These are phyloP conservation scores for Nakazawaea laoshanensis DNA, from an alignment of 805 yeast genomes.

Conservation along the genomic window DNA sequence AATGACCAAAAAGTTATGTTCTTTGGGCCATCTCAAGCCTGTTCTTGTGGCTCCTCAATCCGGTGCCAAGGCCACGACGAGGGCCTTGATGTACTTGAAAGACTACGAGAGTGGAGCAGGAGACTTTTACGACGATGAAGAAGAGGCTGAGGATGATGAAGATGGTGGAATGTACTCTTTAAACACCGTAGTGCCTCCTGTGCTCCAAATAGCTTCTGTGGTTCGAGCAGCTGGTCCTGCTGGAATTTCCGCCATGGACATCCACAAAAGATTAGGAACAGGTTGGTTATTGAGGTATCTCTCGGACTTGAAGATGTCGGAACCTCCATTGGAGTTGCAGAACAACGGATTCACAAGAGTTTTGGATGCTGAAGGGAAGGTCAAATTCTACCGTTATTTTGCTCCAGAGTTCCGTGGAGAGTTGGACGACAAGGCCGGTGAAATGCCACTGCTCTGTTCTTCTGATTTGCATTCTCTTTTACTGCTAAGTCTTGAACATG, in stretches of 20 bases:
- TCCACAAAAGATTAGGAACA: conserved; percentile 33
- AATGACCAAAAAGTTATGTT: conserved; percentile 36
- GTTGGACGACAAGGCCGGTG: too few species aligned
- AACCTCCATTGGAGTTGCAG: conserved; percentile 12
- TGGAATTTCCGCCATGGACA: conserved; percentile 56
- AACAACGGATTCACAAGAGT: conserved; percentile 43
- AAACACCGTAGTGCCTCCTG: too few species aligned
- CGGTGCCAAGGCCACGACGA: conserved; percentile 37
- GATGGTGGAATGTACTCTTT: conserved; percentile 22
- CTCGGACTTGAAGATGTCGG: conserved; percentile 2
- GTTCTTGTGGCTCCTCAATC: conserved; percentile 33
- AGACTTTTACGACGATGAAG: conserved; percentile 17
- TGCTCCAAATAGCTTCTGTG: too few species aligned
- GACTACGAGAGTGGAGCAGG: conserved; percentile 24
- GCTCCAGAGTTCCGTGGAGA: conserved; percentile 31
- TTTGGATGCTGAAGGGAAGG: conserved; percentile 67
- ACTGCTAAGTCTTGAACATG: conserved; percentile 11
- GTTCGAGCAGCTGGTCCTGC: conserved; percentile 26
- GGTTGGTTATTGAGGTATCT: conserved; percentile 35
- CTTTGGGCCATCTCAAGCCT: conserved; percentile 36
- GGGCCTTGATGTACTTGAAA: conserved; percentile 32
- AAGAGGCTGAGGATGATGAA: conserved; percentile 16
- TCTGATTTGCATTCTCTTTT: too few species aligned
- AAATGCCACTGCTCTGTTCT: too few species aligned
- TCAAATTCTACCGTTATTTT: conserved; percentile 61